A percentile compares a stretch with the other conserved stretches of the same genome.
phyloP scores from a whole-genome alignment of 768 basidiomycete genomes.

The Naganishia vaughanmartiniae region DNA sequence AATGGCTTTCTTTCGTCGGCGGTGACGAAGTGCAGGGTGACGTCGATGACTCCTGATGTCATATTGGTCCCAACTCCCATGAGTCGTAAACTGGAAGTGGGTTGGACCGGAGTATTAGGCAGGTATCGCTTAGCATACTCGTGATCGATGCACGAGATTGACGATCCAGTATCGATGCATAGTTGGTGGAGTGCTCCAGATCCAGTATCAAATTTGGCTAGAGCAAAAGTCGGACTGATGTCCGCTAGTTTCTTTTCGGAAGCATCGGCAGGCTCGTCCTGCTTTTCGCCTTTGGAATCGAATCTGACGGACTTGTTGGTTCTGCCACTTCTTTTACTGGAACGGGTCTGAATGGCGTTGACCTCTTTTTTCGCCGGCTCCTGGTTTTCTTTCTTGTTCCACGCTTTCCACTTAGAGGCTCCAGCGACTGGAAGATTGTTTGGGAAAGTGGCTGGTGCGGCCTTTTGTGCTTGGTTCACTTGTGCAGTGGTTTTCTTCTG shows the following conservation, averaged over 20 bases:
- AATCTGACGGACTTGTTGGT: background rate
- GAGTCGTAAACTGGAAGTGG: conserved; percentile 3
- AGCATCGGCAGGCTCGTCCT: background rate
- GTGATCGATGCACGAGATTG: conserved; percentile 23
- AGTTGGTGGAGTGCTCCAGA: conserved; percentile 9
- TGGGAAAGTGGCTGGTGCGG: background rate
- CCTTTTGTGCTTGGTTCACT: background rate
- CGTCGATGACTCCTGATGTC: conserved; percentile 2
- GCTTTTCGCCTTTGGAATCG: background rate
- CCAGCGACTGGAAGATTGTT: background rate
- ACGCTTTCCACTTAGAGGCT: background rate
- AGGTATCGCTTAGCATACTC: conserved; percentile 15
- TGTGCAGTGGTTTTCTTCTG: background rate
- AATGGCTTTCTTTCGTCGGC: background rate
- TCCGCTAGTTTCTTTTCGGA: background rate
- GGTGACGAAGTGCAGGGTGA: conserved; percentile 5
- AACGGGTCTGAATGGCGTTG: background rate
- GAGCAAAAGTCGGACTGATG: background rate
- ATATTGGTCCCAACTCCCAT: conserved; percentile 9
- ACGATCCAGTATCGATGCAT: conserved; percentile 26
- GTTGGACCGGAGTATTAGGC: background rate
- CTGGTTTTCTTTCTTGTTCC: background rate
- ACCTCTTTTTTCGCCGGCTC: background rate
- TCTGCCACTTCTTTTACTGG: background rate
- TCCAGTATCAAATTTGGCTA: background rate